These are phyloP conservation scores for Syncephalastrum monosporum DNA, from an alignment of 371 early-diverging fungal genomes.

Conservation along the genomic window DNA sequence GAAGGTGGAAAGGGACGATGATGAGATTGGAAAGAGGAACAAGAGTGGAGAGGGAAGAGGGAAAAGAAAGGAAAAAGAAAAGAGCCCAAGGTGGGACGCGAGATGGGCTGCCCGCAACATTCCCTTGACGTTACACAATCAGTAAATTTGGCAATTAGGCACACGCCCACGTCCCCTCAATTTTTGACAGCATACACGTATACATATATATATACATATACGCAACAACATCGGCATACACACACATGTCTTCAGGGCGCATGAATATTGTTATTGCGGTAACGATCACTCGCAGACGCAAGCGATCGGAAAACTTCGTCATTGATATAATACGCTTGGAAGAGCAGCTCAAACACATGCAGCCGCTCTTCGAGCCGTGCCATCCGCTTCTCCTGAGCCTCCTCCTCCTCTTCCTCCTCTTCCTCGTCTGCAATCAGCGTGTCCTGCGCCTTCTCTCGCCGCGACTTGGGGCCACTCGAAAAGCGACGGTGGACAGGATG, in stretches of 20 bases:
- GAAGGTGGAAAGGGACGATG: constrained; percentile 5
- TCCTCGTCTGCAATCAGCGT: constrained; percentile 11
- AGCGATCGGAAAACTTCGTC: constrained; percentile 37
- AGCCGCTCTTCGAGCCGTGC: constrained; percentile 29
- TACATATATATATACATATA: too few species aligned
- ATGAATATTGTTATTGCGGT: too few species aligned
- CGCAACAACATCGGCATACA: too few species aligned
- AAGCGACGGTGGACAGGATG: constrained; percentile 33
- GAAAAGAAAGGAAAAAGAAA: too few species aligned
- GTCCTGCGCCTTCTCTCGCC: background rate
- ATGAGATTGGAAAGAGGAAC: background rate
- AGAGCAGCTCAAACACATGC: constrained; percentile 33
- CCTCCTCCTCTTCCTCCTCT: constrained; percentile 16
- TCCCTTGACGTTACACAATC: background rate
- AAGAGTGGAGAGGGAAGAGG: background rate
- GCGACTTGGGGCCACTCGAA: background rate
- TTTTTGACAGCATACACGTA: too few species aligned
- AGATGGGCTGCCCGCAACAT: too few species aligned
- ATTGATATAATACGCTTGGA: constrained; percentile 40
- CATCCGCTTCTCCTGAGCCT: constrained; percentile 19
- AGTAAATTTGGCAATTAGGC: background rate
- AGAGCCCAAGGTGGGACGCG: too few species aligned
- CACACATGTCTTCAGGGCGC: too few species aligned
- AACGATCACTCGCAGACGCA: constrained; percentile 10
- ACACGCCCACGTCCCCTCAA: too few species aligned